These are phyloP conservation scores for Escovopsis weberi DNA, from an alignment of 2,329 filamentous ascomycete species.

Conservation along the genomic window DNA sequence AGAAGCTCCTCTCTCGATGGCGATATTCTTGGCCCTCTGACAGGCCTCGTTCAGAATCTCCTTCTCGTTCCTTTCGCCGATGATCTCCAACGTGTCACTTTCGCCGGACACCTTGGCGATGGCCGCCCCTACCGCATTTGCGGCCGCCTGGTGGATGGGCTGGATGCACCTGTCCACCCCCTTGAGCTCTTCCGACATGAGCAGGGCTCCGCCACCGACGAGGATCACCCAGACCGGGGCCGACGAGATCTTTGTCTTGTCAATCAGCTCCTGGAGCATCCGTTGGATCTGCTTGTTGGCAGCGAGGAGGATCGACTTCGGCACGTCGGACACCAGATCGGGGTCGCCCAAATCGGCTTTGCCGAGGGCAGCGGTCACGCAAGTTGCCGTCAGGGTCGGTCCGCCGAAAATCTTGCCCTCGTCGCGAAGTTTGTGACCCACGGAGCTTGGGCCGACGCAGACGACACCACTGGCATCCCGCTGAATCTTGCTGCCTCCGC, in stretches of 20 bases:
- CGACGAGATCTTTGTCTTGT: conserved; percentile 41
- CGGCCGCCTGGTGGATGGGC: conserved; percentile 38
- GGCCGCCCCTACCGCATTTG: conserved; percentile 47
- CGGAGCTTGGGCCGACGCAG: conserved; percentile 40
- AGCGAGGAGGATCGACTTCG: conserved; percentile 8
- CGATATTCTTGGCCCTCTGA: conserved; percentile 17
- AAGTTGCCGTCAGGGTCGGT: conserved; percentile 34
- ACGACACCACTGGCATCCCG: conserved; percentile 14
- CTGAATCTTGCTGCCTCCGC: conserved; percentile 31
- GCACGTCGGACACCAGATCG: conserved; percentile 13
- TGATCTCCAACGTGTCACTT: conserved; percentile 36
- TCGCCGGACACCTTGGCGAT: conserved; percentile 40
- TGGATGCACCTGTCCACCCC: conserved; percentile 36
- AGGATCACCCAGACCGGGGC: conserved; percentile 36
- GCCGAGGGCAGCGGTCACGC: conserved; percentile 29
- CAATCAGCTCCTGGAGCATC: conserved; percentile 36
- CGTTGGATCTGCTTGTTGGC: conserved; percentile 24
- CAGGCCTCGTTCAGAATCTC: conserved; percentile 25
- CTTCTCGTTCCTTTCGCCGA: conserved; percentile 23
- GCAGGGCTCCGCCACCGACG: conserved; percentile 41
- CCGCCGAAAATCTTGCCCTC: conserved; percentile 40
- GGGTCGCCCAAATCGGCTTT: conserved; percentile 17
- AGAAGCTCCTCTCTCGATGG: conserved; percentile 17
- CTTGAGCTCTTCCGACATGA: conserved; percentile 31
- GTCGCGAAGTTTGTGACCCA: conserved; percentile 34